phyloP scores from a whole-genome alignment of 1,284 basidiomycete species.

The Cryptococcus wingfieldii region DNA sequence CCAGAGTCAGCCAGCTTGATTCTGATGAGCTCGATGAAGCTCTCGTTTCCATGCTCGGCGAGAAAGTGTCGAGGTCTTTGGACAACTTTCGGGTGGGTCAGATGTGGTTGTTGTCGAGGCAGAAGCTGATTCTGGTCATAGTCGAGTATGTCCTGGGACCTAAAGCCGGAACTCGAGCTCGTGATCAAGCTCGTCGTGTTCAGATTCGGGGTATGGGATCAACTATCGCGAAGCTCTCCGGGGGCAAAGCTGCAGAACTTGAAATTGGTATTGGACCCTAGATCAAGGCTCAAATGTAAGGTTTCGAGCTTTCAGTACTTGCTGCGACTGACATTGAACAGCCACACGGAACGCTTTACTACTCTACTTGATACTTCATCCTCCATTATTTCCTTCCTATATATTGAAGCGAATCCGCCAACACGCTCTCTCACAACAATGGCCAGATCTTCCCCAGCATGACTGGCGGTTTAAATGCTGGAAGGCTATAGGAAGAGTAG shows the following conservation, averaged over 20 bases:
- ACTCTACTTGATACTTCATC: slow-evolving; percentile 62
- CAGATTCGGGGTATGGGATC: slow-evolving; percentile 77
- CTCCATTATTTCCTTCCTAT: slow-evolving; percentile 73
- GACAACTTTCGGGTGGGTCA: slow-evolving; percentile 61
- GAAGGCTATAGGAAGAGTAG: slow-evolving; percentile 64
- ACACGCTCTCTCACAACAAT: slow-evolving; percentile 74
- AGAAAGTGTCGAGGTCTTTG: slow-evolving; percentile 76
- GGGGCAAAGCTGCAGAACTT: slow-evolving; percentile 89
- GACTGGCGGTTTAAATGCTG: slow-evolving; percentile 71
- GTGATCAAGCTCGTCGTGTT: slow-evolving; percentile 74
- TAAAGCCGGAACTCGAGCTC: slow-evolving; percentile 77
- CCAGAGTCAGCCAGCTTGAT: slow-evolving; percentile 88
- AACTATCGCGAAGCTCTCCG: slow-evolving; percentile 65
- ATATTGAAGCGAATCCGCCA: slow-evolving; percentile 66
- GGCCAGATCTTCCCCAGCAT: slow-evolving; percentile 80
- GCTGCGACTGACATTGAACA: slow-evolving; percentile 3
- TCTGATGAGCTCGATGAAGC: slow-evolving; percentile 89
- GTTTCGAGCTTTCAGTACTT: neutral
- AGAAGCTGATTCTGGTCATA: slow-evolving; percentile 35
- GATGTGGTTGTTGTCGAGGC: slow-evolving; percentile 8
- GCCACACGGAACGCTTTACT: slow-evolving; percentile 55
- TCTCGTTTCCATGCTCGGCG: slow-evolving; percentile 73
- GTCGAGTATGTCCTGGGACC: slow-evolving; percentile 61
- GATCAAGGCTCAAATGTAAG: neutral
- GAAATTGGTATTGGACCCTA: slow-evolving; percentile 48